These are phyloP conservation scores for Nissolia schottii DNA, from an alignment of 306 rosid genomes.

Conservation along the genomic window DNA sequence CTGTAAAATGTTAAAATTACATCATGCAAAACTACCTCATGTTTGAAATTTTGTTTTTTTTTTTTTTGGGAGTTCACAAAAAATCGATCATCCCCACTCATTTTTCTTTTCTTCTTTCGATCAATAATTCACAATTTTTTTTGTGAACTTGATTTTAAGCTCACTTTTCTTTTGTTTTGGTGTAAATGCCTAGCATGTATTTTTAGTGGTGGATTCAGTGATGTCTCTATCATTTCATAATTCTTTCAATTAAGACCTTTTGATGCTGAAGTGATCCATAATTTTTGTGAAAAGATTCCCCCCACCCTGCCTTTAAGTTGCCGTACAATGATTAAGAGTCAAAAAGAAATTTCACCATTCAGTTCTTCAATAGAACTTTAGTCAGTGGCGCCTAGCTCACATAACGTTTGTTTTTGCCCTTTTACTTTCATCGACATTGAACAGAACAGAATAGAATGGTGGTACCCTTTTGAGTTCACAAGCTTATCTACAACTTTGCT, in stretches of 20 bases:
- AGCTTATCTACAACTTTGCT: constrained; percentile 14
- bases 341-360: constrained; percentile 37
- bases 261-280: not conserved
- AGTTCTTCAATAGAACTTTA: constrained; percentile 11
- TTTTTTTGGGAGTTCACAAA: not conserved
- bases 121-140: not conserved
- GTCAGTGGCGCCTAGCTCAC: constrained; percentile 24
- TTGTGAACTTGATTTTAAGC: not conserved
- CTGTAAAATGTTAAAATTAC: too few relatives aligned
- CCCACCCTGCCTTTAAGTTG: constrained; percentile 35
- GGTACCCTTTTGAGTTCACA: constrained; percentile 16
- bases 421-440: constrained; percentile 11
- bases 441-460: not conserved
- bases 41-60: too few relatives aligned
- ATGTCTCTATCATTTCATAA: constrained; percentile 18
- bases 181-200: not conserved
- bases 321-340: constrained; percentile 42
- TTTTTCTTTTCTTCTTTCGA: not conserved
- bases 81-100: not conserved
- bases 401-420: constrained; percentile 31
- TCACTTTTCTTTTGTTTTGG: not conserved
- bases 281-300: constrained; percentile 33
- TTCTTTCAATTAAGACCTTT: constrained; percentile 23
- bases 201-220: not conserved
- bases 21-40: too few relatives aligned